Base-by-base conservation (phyloP, 73 alveolate genomes). In the Paramecium caudatum region DNA sequence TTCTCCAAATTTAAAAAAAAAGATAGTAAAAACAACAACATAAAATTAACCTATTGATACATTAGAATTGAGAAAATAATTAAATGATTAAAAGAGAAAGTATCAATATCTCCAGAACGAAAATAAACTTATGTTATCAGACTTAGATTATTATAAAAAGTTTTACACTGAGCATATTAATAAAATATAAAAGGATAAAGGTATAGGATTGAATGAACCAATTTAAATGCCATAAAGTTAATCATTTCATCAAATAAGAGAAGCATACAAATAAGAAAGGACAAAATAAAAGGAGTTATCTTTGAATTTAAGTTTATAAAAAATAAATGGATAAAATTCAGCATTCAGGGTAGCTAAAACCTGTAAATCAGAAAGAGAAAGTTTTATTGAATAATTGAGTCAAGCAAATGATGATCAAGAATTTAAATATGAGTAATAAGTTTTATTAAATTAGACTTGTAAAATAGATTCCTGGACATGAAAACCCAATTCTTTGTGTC, bases 111-210 rank as follows among this genome's bases (percentile, higher is more conserved):
- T 43, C 5, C 43, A 36, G 8, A 45, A 37, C 32, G 88, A 74
- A 41, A 37, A 41, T 41, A 74, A 74, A 17, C 17, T 21, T 27
- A 45, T 74, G 55, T 21, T 27, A 12, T 21, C 39, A 3, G 88
- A 74, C 19, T 74, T 74, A 74, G 88, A 74, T 16, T 74, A 74
- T 43, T 74, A 74, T 43, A 74, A 74, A 23, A 37, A 74, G 10
- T 74, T 74, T 46, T 74, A 74, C 7, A 21, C 69, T 5, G 62
- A 74, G 43, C 88, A 65, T 36, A 65, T 65, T 1, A 65, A 65
- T 12, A 65, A 74, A 43, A 25, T 23, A 0, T 43, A 74, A 37
- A 74, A 74, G 32, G 68, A 74, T 74, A 74, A 45, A 39, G 49
- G 83, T 3, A 65, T 65, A 3, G 83, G 83, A 25, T 65, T 65